Conservation (phyloP, 2,329 filamentous ascomycete species). For the Hortaea sp. region DNA sequence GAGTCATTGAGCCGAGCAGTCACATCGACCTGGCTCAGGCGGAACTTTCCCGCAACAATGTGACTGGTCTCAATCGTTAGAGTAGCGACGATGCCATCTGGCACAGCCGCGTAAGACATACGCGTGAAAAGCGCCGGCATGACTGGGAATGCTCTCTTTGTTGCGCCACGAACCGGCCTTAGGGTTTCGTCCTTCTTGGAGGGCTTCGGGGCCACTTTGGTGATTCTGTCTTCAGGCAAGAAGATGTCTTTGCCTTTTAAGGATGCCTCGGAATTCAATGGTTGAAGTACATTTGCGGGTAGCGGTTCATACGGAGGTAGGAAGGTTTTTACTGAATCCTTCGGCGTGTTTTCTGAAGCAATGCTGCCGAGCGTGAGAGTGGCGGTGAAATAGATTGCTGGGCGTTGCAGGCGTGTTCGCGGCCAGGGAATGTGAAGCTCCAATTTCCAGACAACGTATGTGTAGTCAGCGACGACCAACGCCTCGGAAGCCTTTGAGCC, state of each 20-base stretch:
- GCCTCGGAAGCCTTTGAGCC: background rate
- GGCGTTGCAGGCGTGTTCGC: slow-evolving; percentile 54
- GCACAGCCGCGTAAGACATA: slow-evolving; percentile 60
- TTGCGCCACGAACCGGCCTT: slow-evolving; percentile 54
- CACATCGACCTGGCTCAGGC: slow-evolving; percentile 50
- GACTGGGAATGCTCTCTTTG: slow-evolving; percentile 53
- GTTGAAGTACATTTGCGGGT: slow-evolving; percentile 66
- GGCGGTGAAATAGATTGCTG: slow-evolving; percentile 52
- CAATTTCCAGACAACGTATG: slow-evolving; percentile 20
- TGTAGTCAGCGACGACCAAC: slow-evolving; percentile 3
- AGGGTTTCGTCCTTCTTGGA: slow-evolving; percentile 49
- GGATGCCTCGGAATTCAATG: slow-evolving; percentile 55
- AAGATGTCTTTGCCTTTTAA: slow-evolving; percentile 43
- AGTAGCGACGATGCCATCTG: slow-evolving; percentile 17
- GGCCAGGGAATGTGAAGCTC: slow-evolving; percentile 24
- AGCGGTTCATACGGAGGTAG: slow-evolving; percentile 59
- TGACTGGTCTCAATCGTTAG: slow-evolving; percentile 21
- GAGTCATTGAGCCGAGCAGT: slow-evolving; percentile 29
- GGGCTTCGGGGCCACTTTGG: slow-evolving; percentile 59
- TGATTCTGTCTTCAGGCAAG: slow-evolving; percentile 64
- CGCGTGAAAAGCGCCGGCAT: slow-evolving; percentile 62
- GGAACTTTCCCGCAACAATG: slow-evolving; percentile 30
- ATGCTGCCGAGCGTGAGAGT: slow-evolving; percentile 19
- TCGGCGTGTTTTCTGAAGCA: slow-evolving; percentile 39
- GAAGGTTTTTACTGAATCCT: slow-evolving; percentile 51